phyloP scores from a whole-genome alignment of 805 yeast genomes.

The Candida maris region DNA sequence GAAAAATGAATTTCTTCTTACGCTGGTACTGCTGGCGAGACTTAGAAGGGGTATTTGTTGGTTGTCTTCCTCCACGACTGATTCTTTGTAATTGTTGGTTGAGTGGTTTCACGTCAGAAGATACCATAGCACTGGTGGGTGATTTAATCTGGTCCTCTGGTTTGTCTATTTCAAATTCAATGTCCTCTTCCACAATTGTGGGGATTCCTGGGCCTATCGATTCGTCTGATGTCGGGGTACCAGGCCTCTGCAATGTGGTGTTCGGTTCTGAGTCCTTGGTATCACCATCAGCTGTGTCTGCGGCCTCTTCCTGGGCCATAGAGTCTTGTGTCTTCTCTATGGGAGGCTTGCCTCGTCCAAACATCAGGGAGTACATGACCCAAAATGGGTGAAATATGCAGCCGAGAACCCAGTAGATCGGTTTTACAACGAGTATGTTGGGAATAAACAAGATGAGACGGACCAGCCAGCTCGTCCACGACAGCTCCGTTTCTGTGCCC shows the following conservation, averaged over 20 bases:
- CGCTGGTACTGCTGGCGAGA: slow-evolving; percentile 10
- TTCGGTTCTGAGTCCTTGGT: slow-evolving; percentile 1
- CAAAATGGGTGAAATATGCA: slow-evolving; percentile 56
- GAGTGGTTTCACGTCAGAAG: slow-evolving; percentile 3
- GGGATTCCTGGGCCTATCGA: slow-evolving; percentile 18
- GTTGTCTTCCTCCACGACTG: slow-evolving; percentile 1
- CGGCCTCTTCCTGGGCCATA: not conserved
- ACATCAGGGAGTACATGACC: slow-evolving; percentile 26
- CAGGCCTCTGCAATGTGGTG: not conserved
- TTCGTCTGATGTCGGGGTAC: slow-evolving; percentile 1
- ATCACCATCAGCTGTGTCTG: not conserved
- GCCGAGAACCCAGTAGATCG: slow-evolving; percentile 46
- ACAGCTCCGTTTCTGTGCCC: slow-evolving; percentile 8
- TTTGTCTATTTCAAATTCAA: slow-evolving; percentile 32
- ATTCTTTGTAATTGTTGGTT: slow-evolving; percentile 5
- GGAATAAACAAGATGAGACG: slow-evolving; percentile 44
- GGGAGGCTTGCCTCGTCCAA: not conserved
- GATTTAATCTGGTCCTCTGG: slow-evolving; percentile 34
- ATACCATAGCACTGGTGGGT: slow-evolving; percentile 23
- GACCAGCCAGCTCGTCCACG: slow-evolving; percentile 21
- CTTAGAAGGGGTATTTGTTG: slow-evolving; percentile 1
- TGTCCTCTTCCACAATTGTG: slow-evolving; percentile 33
- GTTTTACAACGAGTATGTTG: slow-evolving; percentile 47
- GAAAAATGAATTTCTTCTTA: slow-evolving; percentile 31
- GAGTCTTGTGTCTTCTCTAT: not conserved